phyloP scores from a whole-genome alignment of 2,329 filamentous ascomycete species.

The Epichloe typhina region DNA sequence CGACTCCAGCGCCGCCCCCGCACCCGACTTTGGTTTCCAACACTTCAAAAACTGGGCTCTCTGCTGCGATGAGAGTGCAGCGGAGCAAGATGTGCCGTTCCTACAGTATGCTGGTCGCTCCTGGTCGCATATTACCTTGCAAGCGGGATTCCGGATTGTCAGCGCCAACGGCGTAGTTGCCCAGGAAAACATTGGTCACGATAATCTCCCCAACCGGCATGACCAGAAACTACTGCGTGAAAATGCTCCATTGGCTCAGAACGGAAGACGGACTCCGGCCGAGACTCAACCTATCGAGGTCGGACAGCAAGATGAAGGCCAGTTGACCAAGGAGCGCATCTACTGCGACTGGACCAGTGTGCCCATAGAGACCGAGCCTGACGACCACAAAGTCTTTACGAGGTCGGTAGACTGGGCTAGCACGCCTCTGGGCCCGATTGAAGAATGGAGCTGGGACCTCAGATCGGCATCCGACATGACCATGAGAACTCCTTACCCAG shows the following conservation, averaged over 20 bases:
- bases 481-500: slow-evolving; percentile 41
- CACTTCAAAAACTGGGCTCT: slow-evolving; percentile 4
- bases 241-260: background rate
- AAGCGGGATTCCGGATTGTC: slow-evolving; percentile 1
- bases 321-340: slow-evolving; percentile 11
- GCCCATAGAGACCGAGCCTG: slow-evolving; percentile 2
- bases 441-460: slow-evolving; percentile 32
- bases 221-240: background rate
- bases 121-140: slow-evolving; percentile 4
- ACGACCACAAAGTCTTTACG: slow-evolving; percentile 21
- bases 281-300: slow-evolving; percentile 2
- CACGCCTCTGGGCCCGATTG: slow-evolving; percentile 33
- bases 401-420: slow-evolving; percentile 31
- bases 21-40: background rate
- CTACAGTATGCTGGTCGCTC: slow-evolving; percentile 5
- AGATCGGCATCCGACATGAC: slow-evolving; percentile 31
- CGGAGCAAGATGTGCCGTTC: slow-evolving; percentile 1
- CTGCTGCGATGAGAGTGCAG: background rate
- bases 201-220: background rate
- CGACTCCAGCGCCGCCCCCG: background rate
- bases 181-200: slow-evolving; percentile 6
- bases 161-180: slow-evolving; percentile 11
- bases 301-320: slow-evolving; percentile 13
- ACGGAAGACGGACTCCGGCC: background rate
- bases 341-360: slow-evolving; percentile 6